phyloP scores from a whole-genome alignment of 23 red algal species.

The Gracilariopsis chorda region DNA sequence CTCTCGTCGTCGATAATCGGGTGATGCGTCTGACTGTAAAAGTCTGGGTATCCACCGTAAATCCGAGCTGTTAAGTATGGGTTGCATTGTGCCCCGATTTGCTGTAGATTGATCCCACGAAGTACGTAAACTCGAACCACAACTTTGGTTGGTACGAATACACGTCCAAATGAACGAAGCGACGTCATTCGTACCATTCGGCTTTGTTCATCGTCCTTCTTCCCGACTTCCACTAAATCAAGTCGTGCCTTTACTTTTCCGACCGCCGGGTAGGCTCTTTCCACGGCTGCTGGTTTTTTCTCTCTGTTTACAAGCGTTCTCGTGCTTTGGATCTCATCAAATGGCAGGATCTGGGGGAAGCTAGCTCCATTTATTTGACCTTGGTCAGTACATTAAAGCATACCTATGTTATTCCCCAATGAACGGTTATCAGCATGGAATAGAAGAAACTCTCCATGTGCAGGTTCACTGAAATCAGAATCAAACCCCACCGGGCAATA shows the following conservation, averaged over 20 bases:
- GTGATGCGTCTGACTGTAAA: constrained; percentile 62
- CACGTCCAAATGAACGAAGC: constrained; percentile 68
- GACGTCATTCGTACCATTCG: constrained; percentile 55
- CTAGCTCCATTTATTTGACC: not conserved
- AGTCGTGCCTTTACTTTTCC: constrained; percentile 73
- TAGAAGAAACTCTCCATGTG: constrained; percentile 79
- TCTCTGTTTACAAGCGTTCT: constrained; percentile 28
- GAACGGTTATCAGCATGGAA: constrained; percentile 78
- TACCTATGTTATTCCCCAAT: constrained; percentile 49
- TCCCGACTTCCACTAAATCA: constrained; percentile 64
- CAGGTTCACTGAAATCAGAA: constrained; percentile 69
- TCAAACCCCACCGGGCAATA: constrained; percentile 80
- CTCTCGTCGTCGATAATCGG: constrained; percentile 71
- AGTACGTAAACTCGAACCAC: constrained; percentile 83
- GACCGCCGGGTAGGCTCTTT: constrained; percentile 60
- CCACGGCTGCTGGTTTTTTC: constrained; percentile 45
- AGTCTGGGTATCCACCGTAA: constrained; percentile 83
- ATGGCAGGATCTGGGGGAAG: constrained; percentile 52
- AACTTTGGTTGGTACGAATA: constrained; percentile 72
- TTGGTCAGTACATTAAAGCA: not conserved
- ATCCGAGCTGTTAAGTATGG: constrained; percentile 67
- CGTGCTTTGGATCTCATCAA: constrained; percentile 47
- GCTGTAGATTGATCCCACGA: constrained; percentile 70
- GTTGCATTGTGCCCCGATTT: constrained; percentile 66
- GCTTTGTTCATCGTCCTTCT: constrained; percentile 27